phyloP scores from a whole-genome alignment of 306 rosid genomes.

The Alnus rubra region DNA sequence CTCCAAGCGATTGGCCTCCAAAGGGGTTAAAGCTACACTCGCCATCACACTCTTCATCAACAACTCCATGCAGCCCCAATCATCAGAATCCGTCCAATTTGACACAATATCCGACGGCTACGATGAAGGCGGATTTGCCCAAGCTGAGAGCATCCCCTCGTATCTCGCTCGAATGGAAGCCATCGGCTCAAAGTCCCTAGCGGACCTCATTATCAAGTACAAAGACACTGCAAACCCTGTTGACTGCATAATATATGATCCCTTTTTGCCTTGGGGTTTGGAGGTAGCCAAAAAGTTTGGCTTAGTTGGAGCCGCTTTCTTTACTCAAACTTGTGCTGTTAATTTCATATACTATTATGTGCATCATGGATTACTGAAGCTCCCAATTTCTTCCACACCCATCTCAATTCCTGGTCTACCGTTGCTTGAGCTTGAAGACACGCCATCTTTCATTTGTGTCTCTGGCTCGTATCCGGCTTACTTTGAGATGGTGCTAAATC shows the following conservation, averaged over 20 bases:
- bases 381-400: constrained; percentile 36
- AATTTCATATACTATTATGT: constrained; percentile 40
- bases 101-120: constrained; percentile 70
- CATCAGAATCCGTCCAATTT: constrained; percentile 32
- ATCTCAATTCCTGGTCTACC: constrained; percentile 49
- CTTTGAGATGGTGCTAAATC: constrained; percentile 49
- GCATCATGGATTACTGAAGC: constrained; percentile 39
- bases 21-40: constrained; percentile 44
- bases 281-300: constrained; percentile 59
- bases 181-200: constrained; percentile 40
- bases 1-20: constrained; percentile 38
- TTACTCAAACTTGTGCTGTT: constrained; percentile 57
- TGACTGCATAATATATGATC: constrained; percentile 52
- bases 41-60: constrained; percentile 53
- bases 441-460: constrained; percentile 48
- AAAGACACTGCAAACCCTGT: constrained; percentile 33
- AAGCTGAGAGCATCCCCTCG: constrained; percentile 30
- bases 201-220: constrained; percentile 44
- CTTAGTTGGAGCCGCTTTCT: constrained; percentile 45
- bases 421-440: constrained; percentile 41
- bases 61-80: constrained; percentile 43
- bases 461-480: constrained; percentile 54
- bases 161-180: constrained; percentile 42
- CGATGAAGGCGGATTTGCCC: constrained; percentile 57
- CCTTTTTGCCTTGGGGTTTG: constrained; percentile 48